phyloP scores from a whole-genome alignment of 106 monocot genomes.

The Ottelia alismoides region DNA sequence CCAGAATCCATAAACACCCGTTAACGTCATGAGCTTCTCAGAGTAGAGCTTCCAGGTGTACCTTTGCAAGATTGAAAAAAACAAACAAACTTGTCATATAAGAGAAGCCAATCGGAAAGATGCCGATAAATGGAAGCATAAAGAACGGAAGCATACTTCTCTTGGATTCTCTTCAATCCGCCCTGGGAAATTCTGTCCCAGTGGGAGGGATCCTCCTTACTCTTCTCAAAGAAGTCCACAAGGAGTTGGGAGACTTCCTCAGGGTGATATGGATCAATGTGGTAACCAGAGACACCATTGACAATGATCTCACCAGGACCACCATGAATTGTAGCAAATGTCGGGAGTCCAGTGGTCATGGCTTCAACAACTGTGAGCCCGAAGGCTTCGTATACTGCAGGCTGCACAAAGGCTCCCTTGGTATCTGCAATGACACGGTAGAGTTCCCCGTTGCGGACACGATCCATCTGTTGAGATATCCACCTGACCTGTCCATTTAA shows the following conservation, averaged over 20 bases:
- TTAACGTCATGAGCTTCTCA: constrained; percentile 7
- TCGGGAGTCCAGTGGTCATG: constrained; percentile 13
- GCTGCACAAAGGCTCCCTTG: too few relatives aligned
- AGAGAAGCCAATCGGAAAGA: too few relatives aligned
- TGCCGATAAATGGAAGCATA: too few relatives aligned
- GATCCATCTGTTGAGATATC: too few relatives aligned
- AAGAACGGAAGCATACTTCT: constrained; percentile 15
- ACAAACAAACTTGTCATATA: too few relatives aligned
- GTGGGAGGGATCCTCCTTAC: constrained; percentile 6
- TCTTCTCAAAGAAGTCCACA: constrained; percentile 12
- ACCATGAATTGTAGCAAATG: constrained; percentile 12
- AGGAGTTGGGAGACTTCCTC: constrained; percentile 6
- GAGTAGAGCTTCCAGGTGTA: constrained; percentile 20
- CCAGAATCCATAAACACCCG: constrained; percentile 16
- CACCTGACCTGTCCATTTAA: too few relatives aligned
- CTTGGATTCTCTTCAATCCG: constrained; percentile 12
- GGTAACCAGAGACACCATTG: constrained; percentile 14
- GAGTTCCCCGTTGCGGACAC: too few relatives aligned
- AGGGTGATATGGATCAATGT: constrained; percentile 13
- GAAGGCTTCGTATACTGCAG: constrained; percentile 17
- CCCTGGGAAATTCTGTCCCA: constrained; percentile 8
- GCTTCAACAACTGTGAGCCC: constrained; percentile 17
- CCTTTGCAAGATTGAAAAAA: constrained; percentile 1
- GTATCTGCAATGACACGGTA: too few relatives aligned
- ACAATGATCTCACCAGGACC: constrained; percentile 18